phyloP scores from a whole-genome alignment of 768 basidiomycete species.

The Mycena floridula region DNA sequence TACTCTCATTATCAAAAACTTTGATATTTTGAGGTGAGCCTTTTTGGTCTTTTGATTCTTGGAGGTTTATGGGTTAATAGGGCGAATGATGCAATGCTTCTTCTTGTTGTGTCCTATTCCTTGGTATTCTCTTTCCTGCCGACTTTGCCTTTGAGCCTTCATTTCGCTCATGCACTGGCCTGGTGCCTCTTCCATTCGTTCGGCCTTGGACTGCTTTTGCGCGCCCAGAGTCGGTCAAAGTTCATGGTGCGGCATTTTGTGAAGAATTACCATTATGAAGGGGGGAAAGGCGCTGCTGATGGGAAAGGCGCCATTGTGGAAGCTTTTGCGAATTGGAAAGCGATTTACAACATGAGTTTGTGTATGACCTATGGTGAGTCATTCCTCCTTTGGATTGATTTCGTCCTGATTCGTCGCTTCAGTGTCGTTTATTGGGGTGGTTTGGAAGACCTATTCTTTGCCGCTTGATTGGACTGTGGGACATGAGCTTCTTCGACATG shows the following conservation, averaged over 20 bases:
- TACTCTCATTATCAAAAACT: constrained; percentile 68
- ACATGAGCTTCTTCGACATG: constrained; percentile 81
- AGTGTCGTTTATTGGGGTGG: constrained; percentile 85
- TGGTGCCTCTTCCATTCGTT: constrained; percentile 90
- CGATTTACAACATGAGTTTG: constrained; percentile 85
- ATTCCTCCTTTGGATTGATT: constrained; percentile 1
- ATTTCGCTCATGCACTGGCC: constrained; percentile 75
- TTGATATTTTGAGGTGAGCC: constrained; percentile 80
- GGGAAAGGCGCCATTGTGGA: constrained; percentile 81
- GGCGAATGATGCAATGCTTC: constrained; percentile 77
- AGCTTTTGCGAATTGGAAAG: constrained; percentile 95
- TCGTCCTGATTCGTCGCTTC: constrained; percentile 5
- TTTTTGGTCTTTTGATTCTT: not conserved
- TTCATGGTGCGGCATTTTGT: constrained; percentile 91
- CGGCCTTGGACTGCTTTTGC: constrained; percentile 78
- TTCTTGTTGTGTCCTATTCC: constrained; percentile 69
- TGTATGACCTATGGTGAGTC: constrained; percentile 86
- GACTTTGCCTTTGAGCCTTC: constrained; percentile 14
- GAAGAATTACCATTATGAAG: constrained; percentile 90
- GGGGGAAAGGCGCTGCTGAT: constrained; percentile 44
- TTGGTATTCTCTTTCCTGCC: constrained; percentile 56
- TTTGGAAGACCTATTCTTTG: constrained; percentile 84
- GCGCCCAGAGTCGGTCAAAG: constrained; percentile 79
- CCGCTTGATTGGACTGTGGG: constrained; percentile 86
- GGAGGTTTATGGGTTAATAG: constrained; percentile 31